phyloP scores from a whole-genome alignment of 1,139 yeast species.

The Nadsonia commutata region DNA sequence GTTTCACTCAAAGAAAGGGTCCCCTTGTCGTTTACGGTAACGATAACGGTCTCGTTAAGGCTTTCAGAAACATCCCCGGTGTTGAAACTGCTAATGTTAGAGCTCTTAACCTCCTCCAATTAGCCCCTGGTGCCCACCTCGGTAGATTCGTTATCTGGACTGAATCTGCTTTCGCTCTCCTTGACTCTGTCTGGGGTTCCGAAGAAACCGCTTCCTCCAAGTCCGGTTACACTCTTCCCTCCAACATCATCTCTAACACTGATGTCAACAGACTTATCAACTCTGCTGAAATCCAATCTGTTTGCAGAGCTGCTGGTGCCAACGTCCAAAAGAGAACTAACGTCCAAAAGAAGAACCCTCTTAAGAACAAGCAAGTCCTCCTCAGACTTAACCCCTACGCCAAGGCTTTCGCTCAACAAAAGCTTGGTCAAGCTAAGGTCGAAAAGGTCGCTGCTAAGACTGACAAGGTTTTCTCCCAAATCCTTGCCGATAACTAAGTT shows the following conservation, averaged over 20 bases:
- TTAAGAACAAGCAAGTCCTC: slow-evolving; percentile 97
- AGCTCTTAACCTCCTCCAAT: slow-evolving; percentile 90
- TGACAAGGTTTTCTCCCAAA: slow-evolving; percentile 15
- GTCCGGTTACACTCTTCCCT: slow-evolving; percentile 84
- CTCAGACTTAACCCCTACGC: slow-evolving; percentile 99
- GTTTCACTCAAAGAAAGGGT: slow-evolving; percentile 99
- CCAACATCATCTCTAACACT: slow-evolving; percentile 87
- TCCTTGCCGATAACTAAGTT: slow-evolving; percentile 13
- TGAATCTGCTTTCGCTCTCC: slow-evolving; percentile 92
- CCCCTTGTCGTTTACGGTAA: slow-evolving; percentile 97
- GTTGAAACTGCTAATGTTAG: slow-evolving; percentile 92
- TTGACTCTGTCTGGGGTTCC: slow-evolving; percentile 96
- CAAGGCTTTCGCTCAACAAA: slow-evolving; percentile 86
- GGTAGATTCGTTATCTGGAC: slow-evolving; percentile 99
- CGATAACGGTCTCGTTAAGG: slow-evolving; percentile 96
- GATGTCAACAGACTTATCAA: slow-evolving; percentile 95
- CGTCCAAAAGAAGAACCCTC: slow-evolving; percentile 99
- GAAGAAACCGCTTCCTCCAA: slow-evolving; percentile 74
- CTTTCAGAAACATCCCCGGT: slow-evolving; percentile 99
- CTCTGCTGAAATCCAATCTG: slow-evolving; percentile 98
- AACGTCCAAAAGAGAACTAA: slow-evolving; percentile 85
- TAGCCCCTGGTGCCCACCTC: slow-evolving; percentile 99
- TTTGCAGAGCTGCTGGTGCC: slow-evolving; percentile 93
- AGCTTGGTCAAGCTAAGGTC: slow-evolving; percentile 76
- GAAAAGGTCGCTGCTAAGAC: slow-evolving; percentile 35